These are phyloP conservation scores for Tolypocladium guangdongense DNA, from an alignment of 2,329 filamentous ascomycete species.

Conservation along the genomic window DNA sequence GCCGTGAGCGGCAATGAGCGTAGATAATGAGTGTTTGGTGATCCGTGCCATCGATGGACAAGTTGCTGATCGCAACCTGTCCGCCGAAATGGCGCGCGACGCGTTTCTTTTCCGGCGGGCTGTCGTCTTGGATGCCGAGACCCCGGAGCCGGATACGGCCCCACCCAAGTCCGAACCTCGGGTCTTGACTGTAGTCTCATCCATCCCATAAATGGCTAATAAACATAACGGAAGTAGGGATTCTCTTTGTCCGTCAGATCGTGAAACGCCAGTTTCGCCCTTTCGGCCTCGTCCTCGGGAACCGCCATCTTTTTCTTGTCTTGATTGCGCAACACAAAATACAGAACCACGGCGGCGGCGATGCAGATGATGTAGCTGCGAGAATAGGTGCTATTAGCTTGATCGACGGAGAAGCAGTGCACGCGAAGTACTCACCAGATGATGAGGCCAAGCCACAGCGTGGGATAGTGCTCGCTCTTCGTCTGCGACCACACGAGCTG, in stretches of 20 bases:
- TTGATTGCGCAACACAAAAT: conserved; percentile 45
- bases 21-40: no score
- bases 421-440: conserved; percentile 28
- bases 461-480: conserved; percentile 56
- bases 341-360: conserved; percentile 41
- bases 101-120: no score
- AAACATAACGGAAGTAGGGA: conserved; percentile 51
- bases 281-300: conserved; percentile 44
- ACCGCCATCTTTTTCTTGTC: conserved; percentile 41
- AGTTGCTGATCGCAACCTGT: no score
- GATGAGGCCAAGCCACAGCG: conserved; percentile 60
- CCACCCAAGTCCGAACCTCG: not conserved
- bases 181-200: not conserved
- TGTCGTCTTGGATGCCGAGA: no score
- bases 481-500: conserved; percentile 59
- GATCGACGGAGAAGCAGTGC: not conserved
- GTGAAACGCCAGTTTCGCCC: conserved; percentile 54
- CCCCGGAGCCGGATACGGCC: no score
- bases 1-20: no score
- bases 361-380: conserved; percentile 58
- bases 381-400: not conserved
- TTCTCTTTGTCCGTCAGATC: conserved; percentile 62
- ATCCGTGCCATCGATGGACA: no score
- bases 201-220: conserved; percentile 5
- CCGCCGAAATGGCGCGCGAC: no score